phyloP scores from a whole-genome alignment of 352 stramenopile genomes.

The Pythium oligandrum region DNA sequence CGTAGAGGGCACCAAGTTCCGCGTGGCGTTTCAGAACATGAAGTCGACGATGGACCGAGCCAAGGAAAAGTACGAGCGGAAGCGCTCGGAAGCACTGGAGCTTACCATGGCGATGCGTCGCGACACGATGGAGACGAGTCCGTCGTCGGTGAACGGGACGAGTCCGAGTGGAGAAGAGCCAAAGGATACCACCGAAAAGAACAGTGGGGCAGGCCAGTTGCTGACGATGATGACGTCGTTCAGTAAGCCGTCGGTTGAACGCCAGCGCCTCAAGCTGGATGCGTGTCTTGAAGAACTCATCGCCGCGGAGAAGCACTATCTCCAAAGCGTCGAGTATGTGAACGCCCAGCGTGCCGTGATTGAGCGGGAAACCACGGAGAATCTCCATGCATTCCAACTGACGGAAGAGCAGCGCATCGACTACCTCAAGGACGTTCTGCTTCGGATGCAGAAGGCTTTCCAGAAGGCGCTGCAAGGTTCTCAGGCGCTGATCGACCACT shows the following conservation, averaged over 20 bases:
- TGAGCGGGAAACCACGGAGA: conserved; percentile 72
- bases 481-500: conserved; percentile 34
- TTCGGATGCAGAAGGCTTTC: conserved; percentile 62
- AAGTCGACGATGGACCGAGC: conserved; percentile 52
- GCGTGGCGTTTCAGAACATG: conserved; percentile 59
- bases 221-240: conserved; percentile 80
- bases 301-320: conserved; percentile 60
- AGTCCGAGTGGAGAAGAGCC: too few species aligned
- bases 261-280: conserved; percentile 60
- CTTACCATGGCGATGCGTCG: conserved; percentile 22
- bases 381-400: conserved; percentile 73
- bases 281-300: conserved; percentile 62
- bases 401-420: conserved; percentile 81
- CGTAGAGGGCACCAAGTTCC: conserved; percentile 68
- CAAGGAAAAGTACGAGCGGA: conserved; percentile 76
- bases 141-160: too few species aligned
- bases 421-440: conserved; percentile 70
- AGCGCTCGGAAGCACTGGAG: conserved; percentile 63
- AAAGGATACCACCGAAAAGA: conserved; percentile 2
- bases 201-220: conserved; percentile 46
- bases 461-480: conserved; percentile 40
- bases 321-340: conserved; percentile 57
- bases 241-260: conserved; percentile 52
- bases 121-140: neutral
- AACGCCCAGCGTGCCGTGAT: conserved; percentile 62